Evolutionary conservation across 2,329 filamentous ascomycete species (phyloP), one percentile per base, ranked within the genome.

Genomic region (Penicillium sp.): DNA sequence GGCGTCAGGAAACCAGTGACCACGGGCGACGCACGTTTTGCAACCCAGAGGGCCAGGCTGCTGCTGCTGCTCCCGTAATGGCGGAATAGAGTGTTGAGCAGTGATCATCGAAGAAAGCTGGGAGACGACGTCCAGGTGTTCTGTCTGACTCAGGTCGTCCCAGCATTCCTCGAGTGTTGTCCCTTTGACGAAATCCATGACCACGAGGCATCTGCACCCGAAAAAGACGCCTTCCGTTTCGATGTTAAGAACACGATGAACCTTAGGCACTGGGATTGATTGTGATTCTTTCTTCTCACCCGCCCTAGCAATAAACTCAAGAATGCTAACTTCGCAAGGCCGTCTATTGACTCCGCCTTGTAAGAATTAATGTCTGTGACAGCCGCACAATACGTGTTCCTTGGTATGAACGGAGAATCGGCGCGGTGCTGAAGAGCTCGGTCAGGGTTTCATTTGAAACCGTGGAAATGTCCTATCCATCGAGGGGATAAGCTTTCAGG

Each of bases 81-180:
- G 45, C 24, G 47, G 40, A 43, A 52, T 51, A 43, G 46, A 54
- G 48, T 38, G 55, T 38, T 55, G 45, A 46, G 26, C 31, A 31
- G 5, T 43, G 40, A 57, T 52, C 10, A 54, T 57, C 21, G 53
- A 53, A 49, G 55, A 49, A n/a, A 54, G 45, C 41, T 56, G 53
- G 24, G 44, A 48, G 41, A 53, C 51, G 43, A 57, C 44, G 29
- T 56, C 44, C 29, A 38, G 26, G n/a, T 46, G 51, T 38, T 54
- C 46, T 12, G 33, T n/a, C 9, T 52, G 43, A 49, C 22, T 56
- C 21, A 54, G 22, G 13, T 48, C 41, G 5, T 39, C 47, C 53
- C 53, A 57, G 43, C 44, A 54, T 24, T 57, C n/a, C 34, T 56
- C 44, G 39, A 54, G 10, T 35, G 41, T 33, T 9, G 28, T 47